phyloP scores from a whole-genome alignment of 192 early-diverging fungal genomes.

The Coemansia sp. region DNA sequence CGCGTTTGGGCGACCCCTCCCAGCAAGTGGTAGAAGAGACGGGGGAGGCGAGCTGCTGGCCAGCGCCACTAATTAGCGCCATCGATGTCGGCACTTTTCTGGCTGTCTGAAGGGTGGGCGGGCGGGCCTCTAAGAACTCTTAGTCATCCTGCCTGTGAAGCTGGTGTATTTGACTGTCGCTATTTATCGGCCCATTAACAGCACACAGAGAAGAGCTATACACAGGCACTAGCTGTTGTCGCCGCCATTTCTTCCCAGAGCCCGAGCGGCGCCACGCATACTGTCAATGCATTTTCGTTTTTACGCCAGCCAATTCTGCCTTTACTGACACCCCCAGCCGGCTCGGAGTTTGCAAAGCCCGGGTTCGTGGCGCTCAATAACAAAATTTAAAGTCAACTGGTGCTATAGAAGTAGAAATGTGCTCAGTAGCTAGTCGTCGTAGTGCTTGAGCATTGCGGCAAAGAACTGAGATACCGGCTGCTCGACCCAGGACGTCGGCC shows the following conservation, averaged over 20 bases:
- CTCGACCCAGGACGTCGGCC: conserved; percentile 49
- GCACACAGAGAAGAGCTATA: no score
- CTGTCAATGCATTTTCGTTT: neutral
- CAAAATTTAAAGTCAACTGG: no score
- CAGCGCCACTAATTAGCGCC: neutral
- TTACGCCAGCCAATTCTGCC: neutral
- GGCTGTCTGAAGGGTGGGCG: no score
- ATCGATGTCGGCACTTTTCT: neutral
- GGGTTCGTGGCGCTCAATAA: no score
- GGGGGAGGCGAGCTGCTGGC: neutral
- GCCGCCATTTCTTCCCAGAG: neutral
- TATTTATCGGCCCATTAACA: no score
- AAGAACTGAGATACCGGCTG: conserved; percentile 48
- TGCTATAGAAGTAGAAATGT: no score
- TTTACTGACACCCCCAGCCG: no score
- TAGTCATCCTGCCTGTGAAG: no score
- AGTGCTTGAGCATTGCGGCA: conserved; percentile 27
- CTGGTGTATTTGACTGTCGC: no score
- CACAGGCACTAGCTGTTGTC: no score
- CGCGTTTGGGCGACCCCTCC: neutral
- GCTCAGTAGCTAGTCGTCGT: conserved; percentile 1
- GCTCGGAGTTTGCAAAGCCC: no score
- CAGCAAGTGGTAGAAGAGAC: neutral
- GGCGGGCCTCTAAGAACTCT: no score
- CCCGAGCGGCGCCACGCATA: neutral